Conservation (phyloP, 2,329 filamentous ascomycete genomes). For the Penicillium sp. region DNA sequence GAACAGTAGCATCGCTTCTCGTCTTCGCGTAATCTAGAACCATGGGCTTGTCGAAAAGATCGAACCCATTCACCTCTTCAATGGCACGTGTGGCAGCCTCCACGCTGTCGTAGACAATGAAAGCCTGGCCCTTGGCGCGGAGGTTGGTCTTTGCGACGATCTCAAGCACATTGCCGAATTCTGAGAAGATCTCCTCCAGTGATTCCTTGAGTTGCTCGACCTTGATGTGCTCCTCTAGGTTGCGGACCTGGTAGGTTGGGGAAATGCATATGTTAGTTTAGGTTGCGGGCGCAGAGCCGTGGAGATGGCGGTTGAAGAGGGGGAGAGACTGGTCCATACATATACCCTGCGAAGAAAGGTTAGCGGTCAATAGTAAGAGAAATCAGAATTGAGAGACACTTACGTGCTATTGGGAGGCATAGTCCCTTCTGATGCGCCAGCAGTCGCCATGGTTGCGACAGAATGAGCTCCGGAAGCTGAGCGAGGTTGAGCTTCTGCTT, state of each 20-base stretch:
- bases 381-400: slow-evolving; percentile 15
- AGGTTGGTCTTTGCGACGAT: slow-evolving; percentile 86
- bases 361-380: slow-evolving; percentile 11
- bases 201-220: slow-evolving; percentile 71
- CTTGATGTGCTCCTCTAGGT: slow-evolving; percentile 91
- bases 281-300: slow-evolving; percentile 11
- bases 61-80: slow-evolving; percentile 87
- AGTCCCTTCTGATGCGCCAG: slow-evolving; percentile 28
- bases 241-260: slow-evolving; percentile 56
- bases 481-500: slow-evolving; percentile 19
- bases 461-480: slow-evolving; percentile 20
- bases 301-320: slow-evolving; percentile 9
- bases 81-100: slow-evolving; percentile 78
- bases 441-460: slow-evolving; percentile 40
- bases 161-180: slow-evolving; percentile 83
- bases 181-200: slow-evolving; percentile 75
- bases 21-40: slow-evolving; percentile 77
- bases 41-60: slow-evolving; percentile 90
- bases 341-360: slow-evolving; percentile 38
- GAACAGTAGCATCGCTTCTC: slow-evolving; percentile 82
- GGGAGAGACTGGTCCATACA: slow-evolving; percentile 28
- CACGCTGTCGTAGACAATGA: slow-evolving; percentile 83
- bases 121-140: slow-evolving; percentile 92
- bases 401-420: slow-evolving; percentile 43
- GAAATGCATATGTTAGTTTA: slow-evolving; percentile 7